Conservation (phyloP, 306 rosid genomes). For the Gynostemma pentaphyllum region DNA sequence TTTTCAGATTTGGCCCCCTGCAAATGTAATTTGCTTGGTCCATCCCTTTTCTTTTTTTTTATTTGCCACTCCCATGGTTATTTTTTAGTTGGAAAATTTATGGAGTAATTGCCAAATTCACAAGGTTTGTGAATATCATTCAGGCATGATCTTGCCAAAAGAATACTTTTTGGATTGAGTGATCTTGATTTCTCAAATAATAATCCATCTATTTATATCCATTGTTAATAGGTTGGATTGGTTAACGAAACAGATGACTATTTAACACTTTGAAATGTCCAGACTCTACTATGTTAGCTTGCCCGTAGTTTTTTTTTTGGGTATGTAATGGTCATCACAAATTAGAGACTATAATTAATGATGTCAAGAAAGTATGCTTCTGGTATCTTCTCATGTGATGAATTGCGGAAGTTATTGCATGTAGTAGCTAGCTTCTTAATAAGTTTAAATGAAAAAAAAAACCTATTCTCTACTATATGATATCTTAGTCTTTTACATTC, state of each 20-base stretch:
- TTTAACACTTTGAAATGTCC: not conserved
- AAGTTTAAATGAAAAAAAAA: not conserved
- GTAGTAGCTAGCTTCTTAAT: not conserved
- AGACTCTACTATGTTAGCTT: not conserved
- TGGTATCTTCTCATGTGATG: not conserved
- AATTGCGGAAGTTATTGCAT: not conserved
- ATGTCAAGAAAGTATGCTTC: not conserved
- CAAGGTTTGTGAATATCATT: not conserved
- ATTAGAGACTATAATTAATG: not conserved
- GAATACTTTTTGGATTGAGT: not conserved
- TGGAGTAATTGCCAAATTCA: not conserved
- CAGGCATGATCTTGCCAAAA: not conserved
- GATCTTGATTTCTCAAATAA: not conserved
- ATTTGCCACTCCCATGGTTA: not conserved
- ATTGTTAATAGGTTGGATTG: not conserved
- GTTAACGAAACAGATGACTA: not conserved
- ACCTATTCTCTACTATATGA: not conserved
- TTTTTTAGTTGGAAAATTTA: not conserved
- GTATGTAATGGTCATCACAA: not conserved
- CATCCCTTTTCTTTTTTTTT: not conserved
- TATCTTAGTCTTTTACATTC: not conserved
- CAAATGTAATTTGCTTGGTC: no score
- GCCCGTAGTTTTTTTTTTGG: no score
- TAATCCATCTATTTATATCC: not conserved
- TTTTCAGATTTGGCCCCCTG: no score